Base-by-base conservation (phyloP, 1,284 basidiomycete genomes). In the Ceratorhiza oryzae-sativae region DNA sequence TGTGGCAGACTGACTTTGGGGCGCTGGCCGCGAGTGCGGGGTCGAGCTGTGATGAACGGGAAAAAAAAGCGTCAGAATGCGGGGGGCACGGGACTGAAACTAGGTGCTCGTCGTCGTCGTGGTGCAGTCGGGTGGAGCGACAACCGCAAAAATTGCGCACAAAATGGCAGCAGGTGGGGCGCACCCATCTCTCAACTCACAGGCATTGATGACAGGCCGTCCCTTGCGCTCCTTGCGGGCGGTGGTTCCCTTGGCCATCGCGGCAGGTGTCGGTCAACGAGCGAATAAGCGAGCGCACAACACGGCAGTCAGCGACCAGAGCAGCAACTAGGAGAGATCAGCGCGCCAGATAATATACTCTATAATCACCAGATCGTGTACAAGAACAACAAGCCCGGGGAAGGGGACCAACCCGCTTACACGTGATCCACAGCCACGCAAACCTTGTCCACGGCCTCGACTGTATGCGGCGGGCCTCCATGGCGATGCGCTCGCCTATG, bases 311-410 rank as follows among this genome's bases (percentile, higher is more conserved):
- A 39, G 36, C 36, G 13, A 39, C 36, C 36, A 39, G 36, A 39
- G 36, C 13, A 45, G 39, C 20, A 42, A 41, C 27, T n/a, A 46
- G 4, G 20, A 63, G n/a, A 46, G 60, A 42, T 32, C 18, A 27
- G 30, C 61, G 12, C 27, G 27, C 8, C 20, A 46, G 60, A 30
- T 25, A 62, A 8, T 62, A 15, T 20, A 48, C 34, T 48, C 46
- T 27, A 25, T 34, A 30, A 42, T 20, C n/a, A 13, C 23, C 61
- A 63, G 42, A 63, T 58, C 55, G 55, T 36, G 61, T 32, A 27
- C 25, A 27, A 49, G 61, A 63, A 63, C 42, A 63, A 63, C 61
- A 63, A 63, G 61, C 36, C 61, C 45, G 61, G 61, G 61, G 46
- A 32, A 49, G 61, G 61, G 61, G 46, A 49, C 39, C 61, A 48